Evolutionary conservation across 2,329 filamentous ascomycete genomes (phyloP).

Genomic region (Bertia moriformis): DNA sequence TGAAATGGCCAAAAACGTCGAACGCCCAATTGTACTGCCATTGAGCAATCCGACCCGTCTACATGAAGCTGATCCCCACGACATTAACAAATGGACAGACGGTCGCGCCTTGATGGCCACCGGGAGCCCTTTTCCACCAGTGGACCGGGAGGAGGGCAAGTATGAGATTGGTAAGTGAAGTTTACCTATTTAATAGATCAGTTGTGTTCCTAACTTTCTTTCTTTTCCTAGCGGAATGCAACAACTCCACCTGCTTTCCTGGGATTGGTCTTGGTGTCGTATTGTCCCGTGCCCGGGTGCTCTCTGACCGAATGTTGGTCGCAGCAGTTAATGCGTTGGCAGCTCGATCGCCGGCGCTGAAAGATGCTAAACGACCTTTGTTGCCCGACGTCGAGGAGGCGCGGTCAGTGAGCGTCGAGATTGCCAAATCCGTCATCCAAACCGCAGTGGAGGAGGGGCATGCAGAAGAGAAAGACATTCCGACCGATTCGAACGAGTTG

Average conservation of each 20-base stretch:
- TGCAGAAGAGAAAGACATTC: slow-evolving; percentile 51
- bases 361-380: slow-evolving; percentile 47
- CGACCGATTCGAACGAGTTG: slow-evolving; percentile 33
- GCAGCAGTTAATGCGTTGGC: slow-evolving; percentile 64
- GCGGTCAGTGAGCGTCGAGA: slow-evolving; percentile 60
- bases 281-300: slow-evolving; percentile 47
- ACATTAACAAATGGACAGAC: slow-evolving; percentile 65
- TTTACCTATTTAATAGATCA: neutral
- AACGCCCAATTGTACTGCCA: slow-evolving; percentile 65
- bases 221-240: slow-evolving; percentile 62
- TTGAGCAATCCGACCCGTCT: slow-evolving; percentile 74
- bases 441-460: slow-evolving; percentile 57
- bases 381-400: slow-evolving; percentile 66
- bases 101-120: slow-evolving; percentile 70
- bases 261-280: slow-evolving; percentile 72
- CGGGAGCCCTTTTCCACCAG: slow-evolving; percentile 67
- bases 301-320: slow-evolving; percentile 70
- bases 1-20: slow-evolving; percentile 61
- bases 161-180: slow-evolving; percentile 23
- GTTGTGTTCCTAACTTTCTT: neutral
- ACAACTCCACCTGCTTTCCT: slow-evolving; percentile 75
- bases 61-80: slow-evolving; percentile 66
- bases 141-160: slow-evolving; percentile 41
- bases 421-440: slow-evolving; percentile 62
- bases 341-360: slow-evolving; percentile 53